Base-by-base conservation (phyloP, 2,329 filamentous ascomycete genomes). In the Diaporthe citriasiana region DNA sequence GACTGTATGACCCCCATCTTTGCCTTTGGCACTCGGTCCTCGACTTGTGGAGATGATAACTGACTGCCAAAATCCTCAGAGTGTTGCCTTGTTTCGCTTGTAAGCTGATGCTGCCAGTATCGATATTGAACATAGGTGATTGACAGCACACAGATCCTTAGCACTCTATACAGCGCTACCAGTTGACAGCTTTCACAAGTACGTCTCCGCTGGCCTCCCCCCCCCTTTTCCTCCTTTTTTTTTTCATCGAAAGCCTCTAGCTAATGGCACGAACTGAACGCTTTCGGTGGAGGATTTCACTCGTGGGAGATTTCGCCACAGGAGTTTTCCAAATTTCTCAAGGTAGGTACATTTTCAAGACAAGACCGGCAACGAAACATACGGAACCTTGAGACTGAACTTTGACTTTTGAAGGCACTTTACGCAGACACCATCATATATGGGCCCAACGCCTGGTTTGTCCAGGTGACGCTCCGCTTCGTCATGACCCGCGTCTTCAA, bases 391-490 rank as follows among this genome's bases (percentile, higher is more conserved):
- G 22, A 19, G 22, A 38, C 71, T 55, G 27, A 56, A 56, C 10
- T 17, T 8, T 38, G 13, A 1, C n/a, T 19, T 17, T 45, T n/a
- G 1, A 53, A 72, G 71, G 71, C 60, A 27, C 71, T 72, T 30
- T 72, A 72, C 30, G 71, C 59, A 25, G 60, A 72, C 25, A 72
- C 71, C 33, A 40, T 72, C 25, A 59, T 72, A 22, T 72, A 72
- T 27, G 71, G 71, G 3, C 71, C 71, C 25, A 72, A 66, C 30
- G 60, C 71, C 17, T 72, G 71, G 71, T 72, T 72, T 25, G 59
- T 72, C 19, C 68, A 72, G 25, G 51, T 66, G 13, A 68, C 71
- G n/a, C 59, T 72, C 47, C 59, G 68, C 27, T 51, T 72, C 13
- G 50, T 72, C 50, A 63, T 68, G 47, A 72, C 68, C 22, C 71